These are phyloP conservation scores for Penicillium sp. DNA, from an alignment of 2,329 filamentous ascomycete genomes.

Conservation along the genomic window DNA sequence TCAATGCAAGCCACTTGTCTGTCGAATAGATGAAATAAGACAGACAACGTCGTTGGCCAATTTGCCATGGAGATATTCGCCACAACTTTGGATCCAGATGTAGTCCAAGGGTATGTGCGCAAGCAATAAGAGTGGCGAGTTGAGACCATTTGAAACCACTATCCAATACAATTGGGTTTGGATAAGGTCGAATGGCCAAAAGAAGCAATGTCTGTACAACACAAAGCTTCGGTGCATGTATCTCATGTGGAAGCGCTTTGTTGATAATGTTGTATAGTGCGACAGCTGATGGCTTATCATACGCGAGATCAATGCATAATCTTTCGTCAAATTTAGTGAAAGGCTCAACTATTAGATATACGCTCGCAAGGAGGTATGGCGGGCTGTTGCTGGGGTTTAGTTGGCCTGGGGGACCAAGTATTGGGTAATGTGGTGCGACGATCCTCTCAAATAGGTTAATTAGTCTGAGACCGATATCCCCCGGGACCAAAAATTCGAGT, in stretches of 20 bases:
- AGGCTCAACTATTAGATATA: too few relatives aligned
- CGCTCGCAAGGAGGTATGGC: too few relatives aligned
- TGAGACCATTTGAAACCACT: conserved; percentile 3
- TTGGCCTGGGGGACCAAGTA: too few relatives aligned
- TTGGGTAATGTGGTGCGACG: too few relatives aligned
- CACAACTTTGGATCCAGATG: conserved; percentile 6
- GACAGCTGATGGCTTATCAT: conserved; percentile 1
- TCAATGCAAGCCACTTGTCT: conserved; percentile 6
- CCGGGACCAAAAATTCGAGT: neutral
- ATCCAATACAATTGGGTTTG: conserved; percentile 5
- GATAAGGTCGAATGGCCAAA: conserved; percentile 6
- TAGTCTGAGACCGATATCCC: too few relatives aligned
- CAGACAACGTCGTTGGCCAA: neutral
- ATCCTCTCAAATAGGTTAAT: too few relatives aligned
- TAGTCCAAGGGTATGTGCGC: conserved; percentile 1
- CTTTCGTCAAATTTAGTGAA: conserved; percentile 8
- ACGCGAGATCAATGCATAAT: conserved; percentile 6
- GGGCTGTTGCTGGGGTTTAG: too few relatives aligned
- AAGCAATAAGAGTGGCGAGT: neutral
- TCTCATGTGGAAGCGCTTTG: neutral
- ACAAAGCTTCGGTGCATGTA: conserved; percentile 2
- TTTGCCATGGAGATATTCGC: conserved; percentile 3
- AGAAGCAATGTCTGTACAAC: conserved; percentile 3
- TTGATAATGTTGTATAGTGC: neutral
- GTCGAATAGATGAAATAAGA: conserved; percentile 6